Evolutionary conservation across 139 green algal genomes (phyloP), one percentile per base, ranked within the genome.

Genomic region (Chlorella sp.): DNA sequence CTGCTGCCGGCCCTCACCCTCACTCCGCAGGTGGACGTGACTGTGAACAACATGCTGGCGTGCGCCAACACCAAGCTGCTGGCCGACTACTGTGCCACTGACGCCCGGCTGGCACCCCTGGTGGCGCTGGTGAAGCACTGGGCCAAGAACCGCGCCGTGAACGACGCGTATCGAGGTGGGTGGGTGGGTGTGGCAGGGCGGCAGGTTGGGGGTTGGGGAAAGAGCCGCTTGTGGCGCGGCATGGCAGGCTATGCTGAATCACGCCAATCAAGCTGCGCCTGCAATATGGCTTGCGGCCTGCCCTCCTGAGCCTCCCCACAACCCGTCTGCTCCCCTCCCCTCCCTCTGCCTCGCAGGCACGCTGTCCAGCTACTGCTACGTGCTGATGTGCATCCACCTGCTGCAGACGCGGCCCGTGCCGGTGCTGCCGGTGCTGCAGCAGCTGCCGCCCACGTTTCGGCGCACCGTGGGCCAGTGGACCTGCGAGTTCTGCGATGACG

Each of bases 361-460:
- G 11, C 94, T 99, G 14, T 96, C 91, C 32, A 95, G 89, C 72
- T 99, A 99, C 85, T 94, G 92, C 62, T 99, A 98, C 81, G 95
- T 96, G 64, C 89, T 99, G 48, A 96, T 99, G 94, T 95, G 90
- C 88, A 96, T 99, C n/a, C 84, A 93, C 87, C 92, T 94, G 36
- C 91, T 98, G 56, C 94, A 91, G 85, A 88, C 90, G 89, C 83
- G 84, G 48, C 82, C 72, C 4, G 94, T 95, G n/a, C 92, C 96
- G 68, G 91, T 98, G 48, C 91, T 99, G 83, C 96, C 94, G n/a
- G 89, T 93, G 65, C 87, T 97, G 90, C 94, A 97, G 88, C 81
- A 86, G 81, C 73, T 94, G 85, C 87, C 82, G 43, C 77, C 88
- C 64, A 95, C 88, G 34, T 82, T 85, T 11, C 69, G 65, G 38